phyloP scores from a whole-genome alignment of 179 eudicot genomes.

The Beta corolliflora region DNA sequence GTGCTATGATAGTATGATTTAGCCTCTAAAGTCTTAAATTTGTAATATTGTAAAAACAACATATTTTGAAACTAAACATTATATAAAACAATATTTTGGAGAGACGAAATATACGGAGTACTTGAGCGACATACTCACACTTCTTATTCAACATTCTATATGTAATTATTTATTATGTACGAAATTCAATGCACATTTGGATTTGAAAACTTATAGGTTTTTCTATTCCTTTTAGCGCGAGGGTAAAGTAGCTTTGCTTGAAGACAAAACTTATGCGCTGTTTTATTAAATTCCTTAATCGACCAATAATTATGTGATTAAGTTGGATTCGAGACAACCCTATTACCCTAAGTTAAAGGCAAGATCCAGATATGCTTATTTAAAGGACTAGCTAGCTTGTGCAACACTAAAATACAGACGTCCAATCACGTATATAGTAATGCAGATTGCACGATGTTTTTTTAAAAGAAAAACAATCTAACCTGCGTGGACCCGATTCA shows the following conservation, averaged over 20 bases:
- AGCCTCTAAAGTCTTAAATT: no score
- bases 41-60: no score
- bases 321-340: constrained; percentile 1
- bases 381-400: not conserved
- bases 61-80: not conserved
- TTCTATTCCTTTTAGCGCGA: not conserved
- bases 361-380: not conserved
- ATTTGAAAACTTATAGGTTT: not conserved
- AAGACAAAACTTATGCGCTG: constrained; percentile 5
- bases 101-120: not conserved
- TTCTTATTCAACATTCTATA: no score
- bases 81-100: not conserved
- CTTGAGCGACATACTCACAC: no score
- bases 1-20: no score
- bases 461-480: not conserved
- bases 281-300: not conserved
- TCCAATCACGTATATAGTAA: not conserved
- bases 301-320: not conserved
- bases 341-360: constrained; percentile 14
- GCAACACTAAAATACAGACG: not conserved
- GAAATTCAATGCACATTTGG: not conserved
- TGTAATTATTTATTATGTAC: no score
- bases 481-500: no score
- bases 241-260: not conserved
- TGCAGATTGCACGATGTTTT: no score